Conservation (phyloP, 306 rosid genomes). For the Benincasa hispida region DNA sequence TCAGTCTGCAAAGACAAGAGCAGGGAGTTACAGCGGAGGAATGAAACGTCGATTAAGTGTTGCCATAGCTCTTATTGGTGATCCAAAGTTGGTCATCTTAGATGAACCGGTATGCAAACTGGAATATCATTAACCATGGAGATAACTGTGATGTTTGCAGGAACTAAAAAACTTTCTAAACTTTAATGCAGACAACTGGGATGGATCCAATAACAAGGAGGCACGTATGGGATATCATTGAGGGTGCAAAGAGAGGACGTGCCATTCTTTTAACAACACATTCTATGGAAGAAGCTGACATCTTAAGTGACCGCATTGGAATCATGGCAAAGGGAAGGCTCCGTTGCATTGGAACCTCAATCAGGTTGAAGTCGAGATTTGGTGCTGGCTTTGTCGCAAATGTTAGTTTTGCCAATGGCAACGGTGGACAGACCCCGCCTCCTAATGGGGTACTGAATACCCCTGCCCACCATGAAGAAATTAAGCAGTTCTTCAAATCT, state of each 20-base stretch:
- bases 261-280: constrained; percentile 82
- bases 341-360: constrained; percentile 77
- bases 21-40: constrained; percentile 91
- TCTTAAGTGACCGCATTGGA: constrained; percentile 78
- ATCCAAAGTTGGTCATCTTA: constrained; percentile 67
- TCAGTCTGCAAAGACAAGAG: constrained; percentile 59
- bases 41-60: constrained; percentile 91
- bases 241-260: constrained; percentile 70
- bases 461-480: constrained; percentile 29
- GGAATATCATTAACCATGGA: neutral
- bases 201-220: constrained; percentile 96
- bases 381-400: constrained; percentile 72
- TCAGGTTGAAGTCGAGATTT: constrained; percentile 67
- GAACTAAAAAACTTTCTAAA: neutral
- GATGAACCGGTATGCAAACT: constrained; percentile 68
- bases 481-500: constrained; percentile 59
- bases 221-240: constrained; percentile 86
- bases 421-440: constrained; percentile 24
- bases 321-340: constrained; percentile 94
- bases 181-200: constrained; percentile 59
- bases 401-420: constrained; percentile 40
- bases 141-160: neutral
- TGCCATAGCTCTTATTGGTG: constrained; percentile 82
- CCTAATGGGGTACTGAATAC: constrained; percentile 23
- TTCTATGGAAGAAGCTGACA: constrained; percentile 97